Base-by-base conservation (phyloP, 2,329 filamentous ascomycete species). In the Harringtonia lauricola region DNA sequence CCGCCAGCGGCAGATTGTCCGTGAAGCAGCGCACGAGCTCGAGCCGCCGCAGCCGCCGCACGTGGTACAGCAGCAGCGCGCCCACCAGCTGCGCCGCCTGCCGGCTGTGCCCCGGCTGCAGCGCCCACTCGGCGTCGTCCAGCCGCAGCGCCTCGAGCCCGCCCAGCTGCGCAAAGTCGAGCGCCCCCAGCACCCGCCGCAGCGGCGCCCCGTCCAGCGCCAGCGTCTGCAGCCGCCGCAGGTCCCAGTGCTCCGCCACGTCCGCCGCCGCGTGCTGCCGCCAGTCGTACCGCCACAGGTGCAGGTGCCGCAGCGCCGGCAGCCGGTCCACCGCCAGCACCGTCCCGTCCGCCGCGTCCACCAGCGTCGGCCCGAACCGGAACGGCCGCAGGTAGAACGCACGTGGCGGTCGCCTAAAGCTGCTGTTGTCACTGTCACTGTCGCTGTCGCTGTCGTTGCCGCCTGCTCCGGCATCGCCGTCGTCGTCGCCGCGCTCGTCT, bases 201-300 rank as follows among this genome's bases (percentile, higher is more conserved):
- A 67, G 50, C 2, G 70, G 68, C 5, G 72, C 64, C 22, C 64
- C 64, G 22, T 66, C 49, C 29, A 72, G 57, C 26, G 62, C 55
- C 8, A 73, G 58, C 3, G 56, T 60, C 19, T 57, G 53, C 24
- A 73, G 58, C n/a, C 49, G 49, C 5, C 65, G 65, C 47, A 73
- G 64, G 51, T 71, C 61, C 68, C 69, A 73, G 45, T 72, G 66
- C 17, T 47, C 49, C 2, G 45, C 49, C 6, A 68, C 66, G 4
- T 62, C 61, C 3, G 59, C 54, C 0, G 50, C 39, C 1, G 54
- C 55, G 48, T 73, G 70, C 10, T 61, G 55, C 1, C 47, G 41
- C 70, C 70, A 72, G 55, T 72, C 64, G 48, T 74, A 73, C 2
- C 65, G 70, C 39, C 61, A 62, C 31, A 74, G 54, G 2, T 52